Conservation (phyloP, 148 eudicot species). For the Fagopyrum homotropicum region DNA sequence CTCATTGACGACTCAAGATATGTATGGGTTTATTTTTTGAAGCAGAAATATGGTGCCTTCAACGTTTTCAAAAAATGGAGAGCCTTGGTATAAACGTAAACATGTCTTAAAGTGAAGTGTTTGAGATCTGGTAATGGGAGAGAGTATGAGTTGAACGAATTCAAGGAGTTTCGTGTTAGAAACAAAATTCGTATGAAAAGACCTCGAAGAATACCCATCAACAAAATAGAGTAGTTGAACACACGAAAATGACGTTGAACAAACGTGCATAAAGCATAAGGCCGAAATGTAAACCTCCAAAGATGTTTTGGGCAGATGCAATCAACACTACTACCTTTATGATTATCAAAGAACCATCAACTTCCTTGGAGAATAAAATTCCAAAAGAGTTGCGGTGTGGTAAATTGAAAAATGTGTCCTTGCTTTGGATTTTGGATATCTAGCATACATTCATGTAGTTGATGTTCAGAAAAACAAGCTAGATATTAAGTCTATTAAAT, state of each 20-base stretch:
- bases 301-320: too few species aligned
- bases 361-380: too few species aligned
- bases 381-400: too few species aligned
- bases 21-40: background rate
- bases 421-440: background rate
- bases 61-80: background rate
- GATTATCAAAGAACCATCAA: too few species aligned
- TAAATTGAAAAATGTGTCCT: too few species aligned
- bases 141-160: background rate
- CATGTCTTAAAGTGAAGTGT: background rate
- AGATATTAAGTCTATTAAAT: too few species aligned
- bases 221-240: background rate
- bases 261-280: too few species aligned
- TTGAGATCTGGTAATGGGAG: background rate
- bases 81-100: background rate
- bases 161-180: background rate
- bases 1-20: background rate
- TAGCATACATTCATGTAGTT: background rate
- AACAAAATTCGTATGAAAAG: background rate
- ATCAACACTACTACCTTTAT: too few species aligned
- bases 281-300: too few species aligned
- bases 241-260: background rate
- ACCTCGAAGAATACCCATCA: background rate
- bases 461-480: background rate
- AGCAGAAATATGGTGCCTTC: background rate